Percentiles rank a stretch among this genome's conserved stretches.
These are phyloP conservation scores for Fusarium palustre DNA, from an alignment of 2,329 filamentous ascomycete genomes.

Conservation along the genomic window DNA sequence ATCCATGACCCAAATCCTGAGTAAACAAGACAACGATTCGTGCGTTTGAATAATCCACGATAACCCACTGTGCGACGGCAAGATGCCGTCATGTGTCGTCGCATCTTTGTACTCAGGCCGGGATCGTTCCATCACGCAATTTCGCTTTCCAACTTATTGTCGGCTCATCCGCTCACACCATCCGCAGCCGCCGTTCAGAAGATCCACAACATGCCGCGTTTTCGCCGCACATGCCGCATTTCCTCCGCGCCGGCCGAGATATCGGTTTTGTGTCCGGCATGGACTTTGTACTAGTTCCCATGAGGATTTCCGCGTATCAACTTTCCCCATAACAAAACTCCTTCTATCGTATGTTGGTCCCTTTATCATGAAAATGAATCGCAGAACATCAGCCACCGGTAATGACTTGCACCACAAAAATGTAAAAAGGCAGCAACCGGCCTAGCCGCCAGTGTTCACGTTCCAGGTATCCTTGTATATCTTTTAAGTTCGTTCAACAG, in stretches of 20 bases:
- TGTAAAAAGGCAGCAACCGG: slow-evolving; percentile 14
- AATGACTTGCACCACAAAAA: slow-evolving; percentile 22
- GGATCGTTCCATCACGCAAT: slow-evolving; percentile 46
- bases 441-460: slow-evolving; percentile 18
- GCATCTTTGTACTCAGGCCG: slow-evolving; percentile 25
- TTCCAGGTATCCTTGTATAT: slow-evolving; percentile 8
- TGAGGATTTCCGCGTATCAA: slow-evolving; percentile 8
- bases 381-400: slow-evolving; percentile 10
- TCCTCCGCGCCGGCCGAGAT: slow-evolving; percentile 38
- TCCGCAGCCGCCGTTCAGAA: slow-evolving; percentile 22
- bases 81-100: slow-evolving; percentile 25
- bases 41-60: slow-evolving; percentile 4
- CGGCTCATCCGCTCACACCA: slow-evolving; percentile 36
- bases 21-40: slow-evolving; percentile 22
- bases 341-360: slow-evolving; percentile 30
- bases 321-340: slow-evolving; percentile 25
- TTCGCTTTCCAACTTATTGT: slow-evolving; percentile 27
- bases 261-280: slow-evolving; percentile 34
- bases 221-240: slow-evolving; percentile 45
- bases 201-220: slow-evolving; percentile 41
- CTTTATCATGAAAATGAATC: slow-evolving; percentile 28
- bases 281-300: slow-evolving; percentile 24
- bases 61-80: slow-evolving; percentile 16
- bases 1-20: slow-evolving; percentile 23
- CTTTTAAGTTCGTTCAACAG: slow-evolving; percentile 4